Conservation (phyloP, 139 green algal species). For the Dunaliella sp. region DNA sequence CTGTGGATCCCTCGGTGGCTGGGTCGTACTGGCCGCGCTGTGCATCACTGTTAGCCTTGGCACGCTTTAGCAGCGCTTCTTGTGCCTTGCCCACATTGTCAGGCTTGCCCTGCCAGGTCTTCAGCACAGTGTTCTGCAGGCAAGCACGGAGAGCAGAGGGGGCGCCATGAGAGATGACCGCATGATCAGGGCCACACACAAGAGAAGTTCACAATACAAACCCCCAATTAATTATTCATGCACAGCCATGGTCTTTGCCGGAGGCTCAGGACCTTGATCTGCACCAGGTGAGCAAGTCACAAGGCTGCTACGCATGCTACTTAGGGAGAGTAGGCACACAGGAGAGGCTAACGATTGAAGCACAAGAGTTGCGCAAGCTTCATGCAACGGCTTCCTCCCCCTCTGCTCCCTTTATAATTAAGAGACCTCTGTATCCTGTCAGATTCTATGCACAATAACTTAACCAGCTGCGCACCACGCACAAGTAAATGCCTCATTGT, state of each 20-base stretch:
- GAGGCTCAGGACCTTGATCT: too few species aligned
- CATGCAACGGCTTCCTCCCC: too few species aligned
- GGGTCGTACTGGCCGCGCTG: conserved; percentile 96
- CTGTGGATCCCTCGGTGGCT: conserved; percentile 55
- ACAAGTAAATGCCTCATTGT: background rate
- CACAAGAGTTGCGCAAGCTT: too few species aligned
- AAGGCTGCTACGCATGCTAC: too few species aligned
- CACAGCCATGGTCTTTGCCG: too few species aligned
- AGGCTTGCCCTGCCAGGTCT: conserved; percentile 84
- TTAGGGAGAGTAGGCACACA: too few species aligned
- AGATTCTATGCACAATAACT: background rate
- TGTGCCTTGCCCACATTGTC: conserved; percentile 86
- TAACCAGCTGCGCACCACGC: background rate
- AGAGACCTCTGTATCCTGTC: too few species aligned
- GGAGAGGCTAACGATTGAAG: too few species aligned
- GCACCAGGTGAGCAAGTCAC: too few species aligned
- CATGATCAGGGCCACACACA: background rate
- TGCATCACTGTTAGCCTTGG: conserved; percentile 91
- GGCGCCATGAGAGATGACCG: background rate
- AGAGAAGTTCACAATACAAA: too few species aligned
- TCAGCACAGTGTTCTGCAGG: conserved; percentile 70
- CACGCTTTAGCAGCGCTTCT: conserved; percentile 86
- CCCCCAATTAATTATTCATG: background rate
- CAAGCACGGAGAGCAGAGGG: too few species aligned
- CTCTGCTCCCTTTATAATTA: too few species aligned